Evolutionary conservation across 2,329 filamentous ascomycete species (phyloP), one percentile per base, ranked within the genome.

Genomic region (Zymoseptoria ardabiliae): DNA sequence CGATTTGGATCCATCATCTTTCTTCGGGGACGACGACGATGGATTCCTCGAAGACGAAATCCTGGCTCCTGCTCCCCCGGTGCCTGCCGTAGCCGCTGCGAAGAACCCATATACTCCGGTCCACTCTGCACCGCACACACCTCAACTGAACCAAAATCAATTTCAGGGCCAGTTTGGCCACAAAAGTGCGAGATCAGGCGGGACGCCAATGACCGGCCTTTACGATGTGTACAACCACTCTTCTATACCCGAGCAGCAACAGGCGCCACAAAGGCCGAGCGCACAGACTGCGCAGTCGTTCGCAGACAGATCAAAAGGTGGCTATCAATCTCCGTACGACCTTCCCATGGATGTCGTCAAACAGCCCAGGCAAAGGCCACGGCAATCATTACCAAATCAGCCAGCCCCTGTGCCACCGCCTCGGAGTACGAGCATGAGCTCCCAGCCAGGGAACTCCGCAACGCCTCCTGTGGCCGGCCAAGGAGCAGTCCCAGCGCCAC

Each of bases 271-370:
- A 53, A 81, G 62, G 67, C 82, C 67, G 65, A 85, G 74, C 80
- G 84, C 72, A 22, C 71, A 69, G 49, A 73, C 72, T 41, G 72
- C 77, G 0, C 85, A 95, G 71, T 97, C 93, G 74, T 99, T 96
- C 74, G 90, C 84, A 5, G 88, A 93, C 73, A 95, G 95, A 73
- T 79, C 90, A 2, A 97, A 96, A 75, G 90, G 90, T 58, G 92
- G 93, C 7, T 99, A 99, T 72, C 83, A 88, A 54, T 97, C 93
- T 20, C 94, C 94, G 0, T 99, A 97, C 69, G 95, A 99, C 75
- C 80, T 99, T 20, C 94, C 94, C 3, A 90, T 94, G 75, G 93
- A 97, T 57, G 82, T 99, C 28, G 83, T 88, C 25, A 88, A 88
- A 66, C 85, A 80, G 23, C 88, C 69, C 80, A 85, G 72, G 87